phyloP scores from a whole-genome alignment of 768 basidiomycete species.

The Lepiota subincarnata region DNA sequence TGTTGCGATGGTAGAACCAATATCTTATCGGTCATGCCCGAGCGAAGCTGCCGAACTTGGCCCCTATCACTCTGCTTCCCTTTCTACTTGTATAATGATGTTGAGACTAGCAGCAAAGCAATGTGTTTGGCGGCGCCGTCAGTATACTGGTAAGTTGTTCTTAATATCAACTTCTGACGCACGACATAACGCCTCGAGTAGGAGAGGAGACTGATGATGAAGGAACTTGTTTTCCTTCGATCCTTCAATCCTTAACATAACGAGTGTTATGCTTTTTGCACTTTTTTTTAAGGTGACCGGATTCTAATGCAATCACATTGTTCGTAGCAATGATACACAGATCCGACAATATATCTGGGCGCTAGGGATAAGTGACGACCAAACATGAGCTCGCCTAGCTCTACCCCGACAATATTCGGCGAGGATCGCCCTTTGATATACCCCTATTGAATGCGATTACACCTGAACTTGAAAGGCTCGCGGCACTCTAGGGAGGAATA shows the following conservation, averaged over 20 bases:
- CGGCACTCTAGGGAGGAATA: slow-evolving; percentile 46
- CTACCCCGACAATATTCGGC: slow-evolving; percentile 35
- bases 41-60: no score
- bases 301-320: no score
- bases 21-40: no score
- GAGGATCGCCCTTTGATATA: slow-evolving; percentile 51
- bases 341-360: slow-evolving; percentile 26
- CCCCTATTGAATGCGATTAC: slow-evolving; percentile 38
- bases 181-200: slow-evolving; percentile 11
- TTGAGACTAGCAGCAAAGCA: no score
- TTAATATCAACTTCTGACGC: no score
- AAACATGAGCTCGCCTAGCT: slow-evolving; percentile 22
- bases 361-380: slow-evolving; percentile 22
- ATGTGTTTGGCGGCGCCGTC: no score
- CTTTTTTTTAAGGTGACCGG: no score
- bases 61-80: no score
- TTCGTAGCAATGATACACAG: slow-evolving; percentile 20
- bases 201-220: slow-evolving; percentile 64
- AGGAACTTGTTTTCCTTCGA: slow-evolving; percentile 50
- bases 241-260: slow-evolving; percentile 45
- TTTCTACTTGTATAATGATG: no score
- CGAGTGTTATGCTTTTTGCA: slow-evolving; percentile 29
- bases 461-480: slow-evolving; percentile 43
- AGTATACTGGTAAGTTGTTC: slow-evolving; percentile 29
- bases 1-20: no score